These are phyloP conservation scores for Magnusiomyces sp. DNA, from an alignment of 1,139 yeast species.

Conservation along the genomic window DNA sequence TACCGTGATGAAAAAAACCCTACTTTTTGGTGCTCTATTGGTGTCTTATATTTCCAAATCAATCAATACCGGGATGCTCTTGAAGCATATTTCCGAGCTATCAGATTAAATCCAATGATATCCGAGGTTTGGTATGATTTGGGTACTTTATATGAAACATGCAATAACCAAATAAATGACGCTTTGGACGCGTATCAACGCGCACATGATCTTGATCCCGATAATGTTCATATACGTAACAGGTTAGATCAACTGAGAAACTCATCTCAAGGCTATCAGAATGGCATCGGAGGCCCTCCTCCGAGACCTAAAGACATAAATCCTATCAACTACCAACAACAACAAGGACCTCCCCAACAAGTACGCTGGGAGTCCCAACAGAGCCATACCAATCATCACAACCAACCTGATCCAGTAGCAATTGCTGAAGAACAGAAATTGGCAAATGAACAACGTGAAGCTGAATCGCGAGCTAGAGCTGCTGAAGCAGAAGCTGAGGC, in stretches of 20 bases:
- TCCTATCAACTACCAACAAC: constrained; percentile 34
- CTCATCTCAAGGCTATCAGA: constrained; percentile 41
- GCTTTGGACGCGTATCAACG: constrained; percentile 95
- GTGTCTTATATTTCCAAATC: constrained; percentile 68
- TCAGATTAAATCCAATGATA: constrained; percentile 87
- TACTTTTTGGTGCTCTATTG: constrained; percentile 98
- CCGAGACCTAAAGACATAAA: constrained; percentile 36
- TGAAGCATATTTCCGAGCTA: constrained; percentile 95
- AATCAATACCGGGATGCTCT: constrained; percentile 86
- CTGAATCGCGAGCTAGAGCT: constrained; percentile 5
- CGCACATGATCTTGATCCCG: constrained; percentile 92
- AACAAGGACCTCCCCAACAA: constrained; percentile 27
- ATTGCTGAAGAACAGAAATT: constrained; percentile 17
- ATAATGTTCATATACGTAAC: constrained; percentile 87
- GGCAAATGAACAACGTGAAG: constrained; percentile 21
- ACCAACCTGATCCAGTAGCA: constrained; percentile 10
- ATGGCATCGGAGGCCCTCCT: constrained; percentile 45
- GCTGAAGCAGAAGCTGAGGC: constrained; percentile 21
- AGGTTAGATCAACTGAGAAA: constrained; percentile 73
- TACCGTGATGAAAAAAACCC: constrained; percentile 94
- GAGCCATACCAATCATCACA: constrained; percentile 16
- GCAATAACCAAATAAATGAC: constrained; percentile 89
- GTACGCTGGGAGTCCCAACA: constrained; percentile 23
- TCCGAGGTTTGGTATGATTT: constrained; percentile 98
- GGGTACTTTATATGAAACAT: constrained; percentile 93